Evolutionary conservation across 805 yeast genomes (phyloP).

Genomic region (Zygosaccharomyces gambellarensis): DNA sequence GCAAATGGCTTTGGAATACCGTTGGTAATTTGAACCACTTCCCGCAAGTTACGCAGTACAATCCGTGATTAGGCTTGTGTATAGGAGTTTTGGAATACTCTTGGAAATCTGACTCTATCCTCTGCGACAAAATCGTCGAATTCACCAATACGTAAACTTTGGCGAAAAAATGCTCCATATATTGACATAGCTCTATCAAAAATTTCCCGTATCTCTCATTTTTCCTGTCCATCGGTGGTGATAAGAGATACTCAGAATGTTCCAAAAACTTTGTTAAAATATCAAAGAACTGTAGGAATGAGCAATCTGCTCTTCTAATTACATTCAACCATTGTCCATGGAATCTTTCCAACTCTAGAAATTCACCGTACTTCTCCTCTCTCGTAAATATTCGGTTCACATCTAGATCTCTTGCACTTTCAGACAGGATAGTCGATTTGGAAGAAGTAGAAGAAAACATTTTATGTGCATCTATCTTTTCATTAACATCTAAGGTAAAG

Average conservation of each 20-base stretch:
- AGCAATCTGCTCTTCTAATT: conserved; percentile 32
- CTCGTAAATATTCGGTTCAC: conserved; percentile 49
- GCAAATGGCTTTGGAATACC: conserved; percentile 63
- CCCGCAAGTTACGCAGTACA: conserved; percentile 61
- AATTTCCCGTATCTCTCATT: conserved; percentile 41
- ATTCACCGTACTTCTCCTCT: conserved; percentile 62
- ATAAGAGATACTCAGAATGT: conserved; percentile 22
- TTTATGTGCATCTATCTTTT: conserved; percentile 16
- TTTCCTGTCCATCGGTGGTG: conserved; percentile 29
- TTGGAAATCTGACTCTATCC: conserved; percentile 9
- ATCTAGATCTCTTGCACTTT: conserved; percentile 45
- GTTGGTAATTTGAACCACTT: conserved; percentile 57
- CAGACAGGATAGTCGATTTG: conserved; percentile 39
- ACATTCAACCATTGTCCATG: conserved; percentile 54
- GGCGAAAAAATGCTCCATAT: conserved; percentile 45
- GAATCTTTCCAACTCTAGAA: conserved; percentile 49
- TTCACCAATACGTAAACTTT: conserved; percentile 48
- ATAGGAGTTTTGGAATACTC: conserved; percentile 22
- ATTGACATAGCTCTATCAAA: conserved; percentile 42
- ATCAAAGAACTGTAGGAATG: conserved; percentile 50
- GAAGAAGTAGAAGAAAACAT: conserved; percentile 24
- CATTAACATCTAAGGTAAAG: conserved; percentile 14
- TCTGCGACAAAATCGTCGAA: conserved; percentile 27
- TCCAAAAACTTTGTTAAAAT: conserved; percentile 41
- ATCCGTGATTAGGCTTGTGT: conserved; percentile 20